Conservation (phyloP, 2,329 filamentous ascomycete genomes). For the Juglanconis juglandina region DNA sequence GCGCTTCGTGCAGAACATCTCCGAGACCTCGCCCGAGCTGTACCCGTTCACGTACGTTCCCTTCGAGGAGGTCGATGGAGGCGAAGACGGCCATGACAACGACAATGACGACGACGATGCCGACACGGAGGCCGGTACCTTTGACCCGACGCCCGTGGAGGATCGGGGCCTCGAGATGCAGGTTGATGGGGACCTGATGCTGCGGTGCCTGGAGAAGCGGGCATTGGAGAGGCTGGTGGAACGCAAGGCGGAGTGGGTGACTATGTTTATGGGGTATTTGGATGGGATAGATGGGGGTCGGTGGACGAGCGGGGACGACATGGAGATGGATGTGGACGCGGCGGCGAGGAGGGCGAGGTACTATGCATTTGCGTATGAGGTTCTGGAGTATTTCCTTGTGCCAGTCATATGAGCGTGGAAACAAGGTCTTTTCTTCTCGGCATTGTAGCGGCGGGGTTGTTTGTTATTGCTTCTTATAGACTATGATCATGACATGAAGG, state of each 20-base stretch:
- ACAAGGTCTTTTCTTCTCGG: too few species aligned
- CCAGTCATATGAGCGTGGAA: conserved; percentile 40
- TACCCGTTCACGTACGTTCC: conserved; percentile 45
- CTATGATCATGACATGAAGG: too few species aligned
- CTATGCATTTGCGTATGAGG: conserved; percentile 48
- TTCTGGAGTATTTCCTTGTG: conserved; percentile 51
- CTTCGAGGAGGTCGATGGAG: conserved; percentile 20
- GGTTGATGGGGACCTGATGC: conserved; percentile 64
- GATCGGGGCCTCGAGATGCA: conserved; percentile 52
- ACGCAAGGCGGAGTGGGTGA: conserved; percentile 27
- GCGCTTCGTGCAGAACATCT: conserved; percentile 69
- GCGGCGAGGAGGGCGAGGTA: conserved; percentile 31
- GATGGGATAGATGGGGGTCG: conserved; percentile 45
- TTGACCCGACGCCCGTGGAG: conserved; percentile 35
- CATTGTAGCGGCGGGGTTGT: too few species aligned
- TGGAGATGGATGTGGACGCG: conserved; percentile 22
- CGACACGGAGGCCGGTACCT: not conserved
- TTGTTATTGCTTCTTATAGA: too few species aligned
- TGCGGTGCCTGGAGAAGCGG: conserved; percentile 47
- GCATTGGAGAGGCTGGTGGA: conserved; percentile 19
- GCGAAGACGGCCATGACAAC: conserved; percentile 19
- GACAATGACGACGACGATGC: not conserved
- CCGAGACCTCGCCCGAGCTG: conserved; percentile 42
- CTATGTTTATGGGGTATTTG: conserved; percentile 47
- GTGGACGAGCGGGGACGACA: conserved; percentile 31